phyloP scores from a whole-genome alignment of 2,329 filamentous ascomycete genomes.

The Polychaeton citri region DNA sequence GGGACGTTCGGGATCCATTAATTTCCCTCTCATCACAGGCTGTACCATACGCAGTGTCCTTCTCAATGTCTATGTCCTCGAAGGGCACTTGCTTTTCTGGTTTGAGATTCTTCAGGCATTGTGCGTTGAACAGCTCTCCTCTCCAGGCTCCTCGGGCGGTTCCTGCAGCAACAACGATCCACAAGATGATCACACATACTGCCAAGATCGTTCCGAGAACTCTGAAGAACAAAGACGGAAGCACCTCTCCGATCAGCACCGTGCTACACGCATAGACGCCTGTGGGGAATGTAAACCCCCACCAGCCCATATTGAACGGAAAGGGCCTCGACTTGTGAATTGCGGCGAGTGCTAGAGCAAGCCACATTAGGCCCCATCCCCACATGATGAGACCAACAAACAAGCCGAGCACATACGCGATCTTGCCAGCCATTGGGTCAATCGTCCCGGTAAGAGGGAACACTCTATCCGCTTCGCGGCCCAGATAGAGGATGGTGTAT shows the following conservation, averaged over 20 bases:
- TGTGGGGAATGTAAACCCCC: slow-evolving; percentile 46
- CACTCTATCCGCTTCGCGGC: slow-evolving; percentile 28
- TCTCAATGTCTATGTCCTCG: not conserved
- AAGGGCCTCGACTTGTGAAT: slow-evolving; percentile 34
- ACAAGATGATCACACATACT: slow-evolving; percentile 39
- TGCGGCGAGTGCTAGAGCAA: slow-evolving; percentile 40
- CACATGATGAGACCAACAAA: slow-evolving; percentile 42
- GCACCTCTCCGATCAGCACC: slow-evolving; percentile 34
- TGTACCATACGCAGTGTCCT: no score
- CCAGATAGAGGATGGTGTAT: slow-evolving; percentile 43
- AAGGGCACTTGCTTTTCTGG: not conserved
- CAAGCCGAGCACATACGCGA: slow-evolving; percentile 47
- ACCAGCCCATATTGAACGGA: slow-evolving; percentile 52
- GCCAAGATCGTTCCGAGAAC: slow-evolving; percentile 44
- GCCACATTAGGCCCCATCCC: slow-evolving; percentile 43
- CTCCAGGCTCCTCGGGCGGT: slow-evolving; percentile 36
- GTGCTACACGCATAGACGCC: slow-evolving; percentile 43
- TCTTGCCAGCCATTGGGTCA: slow-evolving; percentile 31
- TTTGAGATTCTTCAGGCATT: slow-evolving; percentile 29
- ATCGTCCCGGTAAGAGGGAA: slow-evolving; percentile 21
- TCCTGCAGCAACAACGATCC: slow-evolving; percentile 39
- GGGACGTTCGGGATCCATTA: no score
- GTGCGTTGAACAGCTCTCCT: slow-evolving; percentile 41
- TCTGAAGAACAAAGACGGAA: slow-evolving; percentile 43
- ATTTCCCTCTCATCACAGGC: no score